Base-by-base conservation (phyloP, 2,329 filamentous ascomycete species). In the Ramularia endophylla region DNA sequence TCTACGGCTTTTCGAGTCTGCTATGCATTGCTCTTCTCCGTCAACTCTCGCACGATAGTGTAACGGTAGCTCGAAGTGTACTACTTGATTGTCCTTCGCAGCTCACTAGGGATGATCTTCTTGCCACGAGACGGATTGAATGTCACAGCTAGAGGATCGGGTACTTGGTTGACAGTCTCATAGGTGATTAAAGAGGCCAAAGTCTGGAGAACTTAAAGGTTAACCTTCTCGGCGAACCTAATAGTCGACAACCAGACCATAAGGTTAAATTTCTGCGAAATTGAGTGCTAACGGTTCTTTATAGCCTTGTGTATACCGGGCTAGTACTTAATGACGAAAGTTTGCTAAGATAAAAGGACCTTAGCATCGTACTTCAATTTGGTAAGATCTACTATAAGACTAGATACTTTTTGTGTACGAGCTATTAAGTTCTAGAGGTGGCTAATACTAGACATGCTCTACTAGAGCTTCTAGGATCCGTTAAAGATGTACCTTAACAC, bases 131-230 rank as follows among this genome's bases (percentile, higher is more conserved):
- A 18, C 11, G 22, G 22, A 25, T 25, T 6, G 22, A 25, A 25
- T 25, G 11, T 11, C 22, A 25, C 6, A 25, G 22, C 6, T 6
- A 25, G 22, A 25, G 22, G 22, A 6, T 6, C 22, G 22, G 22
- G 6, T 6, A 25, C 22, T 6, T 25, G 6, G 6, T 25, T 6
- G 11, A 25, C 22, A 11, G 11, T 6, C 22, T 25, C 22, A 25
- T 11, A 25, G 22, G 6, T 25, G 22, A 25, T 6, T 6, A 6
- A 25, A 6, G 22, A 6, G 22, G 19, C 39, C 11, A 41, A n/a
- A 11, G 13, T 29, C 29, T 64, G 60, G 1, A 77, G 34, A 0
- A 71, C 32, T 1, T 57, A 49, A 54, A 73, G 66, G 13, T 72
- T 54, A 1, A 58, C 55, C 16, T 59, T 48, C 1, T 52, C 17